These are phyloP conservation scores for Solanum chaucha DNA, from an alignment of 257 asterid species.

Conservation along the genomic window DNA sequence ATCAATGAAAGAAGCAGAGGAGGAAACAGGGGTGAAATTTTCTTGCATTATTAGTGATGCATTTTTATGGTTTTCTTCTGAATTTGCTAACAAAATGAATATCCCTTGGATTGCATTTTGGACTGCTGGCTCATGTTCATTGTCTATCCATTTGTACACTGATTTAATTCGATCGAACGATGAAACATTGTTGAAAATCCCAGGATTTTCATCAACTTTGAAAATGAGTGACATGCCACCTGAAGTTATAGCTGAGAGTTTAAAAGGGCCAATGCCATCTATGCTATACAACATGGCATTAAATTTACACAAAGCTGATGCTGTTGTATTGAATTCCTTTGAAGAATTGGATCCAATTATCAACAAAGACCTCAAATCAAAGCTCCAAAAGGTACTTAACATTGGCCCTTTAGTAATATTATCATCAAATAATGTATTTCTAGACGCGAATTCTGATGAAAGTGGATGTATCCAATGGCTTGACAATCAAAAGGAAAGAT, in stretches of 20 bases:
- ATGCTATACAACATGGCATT: constrained; percentile 46
- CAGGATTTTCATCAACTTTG: constrained; percentile 34
- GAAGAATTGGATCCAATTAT: constrained; percentile 13
- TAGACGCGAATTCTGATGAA: background rate
- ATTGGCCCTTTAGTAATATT: constrained; percentile 9
- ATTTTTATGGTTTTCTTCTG: constrained; percentile 48
- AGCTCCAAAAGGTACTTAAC: constrained; percentile 9
- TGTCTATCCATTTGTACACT: constrained; percentile 46
- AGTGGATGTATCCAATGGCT: constrained; percentile 21
- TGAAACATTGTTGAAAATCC: constrained; percentile 23
- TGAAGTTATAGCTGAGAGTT: constrained; percentile 25
- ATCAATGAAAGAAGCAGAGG: constrained; percentile 31
- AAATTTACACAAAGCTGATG: constrained; percentile 37
- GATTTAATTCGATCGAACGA: constrained; percentile 23
- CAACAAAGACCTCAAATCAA: constrained; percentile 11
- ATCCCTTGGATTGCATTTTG: constrained; percentile 67
- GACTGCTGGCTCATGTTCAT: constrained; percentile 49
- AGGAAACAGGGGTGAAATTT: constrained; percentile 28
- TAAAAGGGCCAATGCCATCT: constrained; percentile 33
- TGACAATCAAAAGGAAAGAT: background rate
- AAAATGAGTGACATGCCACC: constrained; percentile 41
- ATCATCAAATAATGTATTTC: background rate
- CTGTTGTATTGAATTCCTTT: constrained; percentile 12
- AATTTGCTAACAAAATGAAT: constrained; percentile 37
- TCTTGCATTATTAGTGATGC: constrained; percentile 54